Conservation (phyloP, 139 green algal species). For the Ulvella scutata region DNA sequence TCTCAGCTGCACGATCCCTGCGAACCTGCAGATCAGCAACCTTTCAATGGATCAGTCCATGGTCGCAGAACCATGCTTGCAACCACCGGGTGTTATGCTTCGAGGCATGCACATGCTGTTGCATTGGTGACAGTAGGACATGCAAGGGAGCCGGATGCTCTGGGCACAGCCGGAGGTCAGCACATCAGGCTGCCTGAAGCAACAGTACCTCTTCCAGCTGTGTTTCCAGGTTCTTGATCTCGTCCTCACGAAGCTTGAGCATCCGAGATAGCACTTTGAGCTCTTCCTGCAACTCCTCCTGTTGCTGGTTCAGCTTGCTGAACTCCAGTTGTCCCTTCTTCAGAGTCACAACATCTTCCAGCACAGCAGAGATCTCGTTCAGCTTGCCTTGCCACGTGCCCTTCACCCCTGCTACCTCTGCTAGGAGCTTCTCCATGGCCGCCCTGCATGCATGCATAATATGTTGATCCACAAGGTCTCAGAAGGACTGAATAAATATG, state of each 20-base stretch:
- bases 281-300: constrained; percentile 10
- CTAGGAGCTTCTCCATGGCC: background rate
- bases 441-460: background rate
- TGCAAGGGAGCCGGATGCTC: too few relatives aligned
- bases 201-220: background rate
- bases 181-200: background rate
- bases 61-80: too few relatives aligned
- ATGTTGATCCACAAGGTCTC: background rate
- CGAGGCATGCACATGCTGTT: too few relatives aligned
- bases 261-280: constrained; percentile 6
- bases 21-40: too few relatives aligned
- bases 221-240: background rate
- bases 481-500: background rate
- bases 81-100: too few relatives aligned
- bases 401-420: background rate
- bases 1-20: too few relatives aligned
- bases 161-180: too few relatives aligned
- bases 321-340: constrained; percentile 7
- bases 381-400: background rate
- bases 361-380: background rate
- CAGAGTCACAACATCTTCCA: background rate
- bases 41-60: too few relatives aligned
- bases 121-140: too few relatives aligned
- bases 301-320: constrained; percentile 15
- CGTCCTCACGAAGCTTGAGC: background rate